Percentiles rank a stretch among this genome's conserved stretches.
These are phyloP conservation scores for Aspergillus asperescens DNA, from an alignment of 495 filamentous ascomycete genomes.

Conservation along the genomic window DNA sequence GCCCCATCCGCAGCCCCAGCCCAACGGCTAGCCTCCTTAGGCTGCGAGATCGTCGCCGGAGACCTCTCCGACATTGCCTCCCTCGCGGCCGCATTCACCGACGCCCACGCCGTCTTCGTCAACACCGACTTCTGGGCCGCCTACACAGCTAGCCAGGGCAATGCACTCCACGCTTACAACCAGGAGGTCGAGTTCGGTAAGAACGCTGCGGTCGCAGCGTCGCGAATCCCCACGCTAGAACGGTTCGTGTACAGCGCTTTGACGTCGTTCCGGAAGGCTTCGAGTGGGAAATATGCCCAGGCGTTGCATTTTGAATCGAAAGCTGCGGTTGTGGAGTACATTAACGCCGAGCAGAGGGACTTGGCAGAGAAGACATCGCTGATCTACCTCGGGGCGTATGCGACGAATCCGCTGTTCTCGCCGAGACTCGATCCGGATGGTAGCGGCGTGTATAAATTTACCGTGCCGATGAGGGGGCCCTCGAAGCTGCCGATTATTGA, in stretches of 20 bases:
- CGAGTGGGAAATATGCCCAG: constrained; percentile 33
- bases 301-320: constrained; percentile 40
- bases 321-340: constrained; percentile 33
- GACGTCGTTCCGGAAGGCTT: constrained; percentile 26
- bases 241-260: constrained; percentile 43
- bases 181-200: constrained; percentile 44
- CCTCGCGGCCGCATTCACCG: constrained; percentile 41
- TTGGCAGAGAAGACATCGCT: constrained; percentile 28
- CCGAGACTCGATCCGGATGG: constrained; percentile 23
- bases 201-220: constrained; percentile 46
- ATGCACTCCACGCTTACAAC: constrained; percentile 41
- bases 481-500: constrained; percentile 36
- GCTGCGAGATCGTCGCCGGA: constrained; percentile 44
- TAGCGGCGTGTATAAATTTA: constrained; percentile 22
- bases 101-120: constrained; percentile 47
- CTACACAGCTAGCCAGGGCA: constrained; percentile 13
- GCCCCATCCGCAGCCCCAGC: constrained; percentile 38
- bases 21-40: constrained; percentile 31
- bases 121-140: constrained; percentile 49
- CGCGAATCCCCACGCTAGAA: constrained; percentile 40
- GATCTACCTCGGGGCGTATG: constrained; percentile 32
- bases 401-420: constrained; percentile 28
- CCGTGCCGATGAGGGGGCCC: constrained; percentile 22
- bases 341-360: constrained; percentile 22
- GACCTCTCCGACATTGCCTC: constrained; percentile 41